Evolutionary conservation across 306 rosid genomes (phyloP).

Genomic region (Carpinus viminea): DNA sequence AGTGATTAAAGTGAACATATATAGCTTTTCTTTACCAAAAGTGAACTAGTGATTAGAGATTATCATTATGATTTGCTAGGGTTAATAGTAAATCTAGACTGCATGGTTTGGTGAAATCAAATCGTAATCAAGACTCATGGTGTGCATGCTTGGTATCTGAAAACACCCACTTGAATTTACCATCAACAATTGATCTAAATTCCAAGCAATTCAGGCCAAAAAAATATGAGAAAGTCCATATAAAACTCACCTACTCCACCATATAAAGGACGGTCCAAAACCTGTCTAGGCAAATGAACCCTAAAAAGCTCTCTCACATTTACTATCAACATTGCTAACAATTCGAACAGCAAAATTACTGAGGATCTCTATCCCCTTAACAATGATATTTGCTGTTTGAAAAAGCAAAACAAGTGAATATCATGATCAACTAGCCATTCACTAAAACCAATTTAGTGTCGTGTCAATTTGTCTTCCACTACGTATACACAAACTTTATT

Average conservation of each 20-base stretch:
- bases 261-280: too few species aligned
- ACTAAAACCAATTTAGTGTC: not conserved
- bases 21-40: not conserved
- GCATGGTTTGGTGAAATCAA: not conserved
- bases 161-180: not conserved
- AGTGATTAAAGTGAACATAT: conserved; percentile 7
- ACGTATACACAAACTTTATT: not conserved
- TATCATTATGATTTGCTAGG: not conserved
- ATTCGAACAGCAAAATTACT: too few species aligned
- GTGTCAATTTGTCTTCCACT: too few species aligned
- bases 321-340: too few species aligned
- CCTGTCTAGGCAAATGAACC: too few species aligned
- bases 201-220: too few species aligned
- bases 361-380: not conserved
- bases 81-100: not conserved
- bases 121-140: not conserved
- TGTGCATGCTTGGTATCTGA: not conserved
- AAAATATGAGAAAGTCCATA: too few species aligned
- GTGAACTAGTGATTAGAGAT: not conserved
- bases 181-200: too few species aligned
- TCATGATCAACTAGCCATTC: not conserved
- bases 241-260: too few species aligned
- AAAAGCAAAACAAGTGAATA: not conserved
- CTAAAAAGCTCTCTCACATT: too few species aligned
- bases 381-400: not conserved